These are phyloP conservation scores for Scedosporium dehoogii DNA, from an alignment of 2,329 filamentous ascomycete genomes.

Conservation along the genomic window DNA sequence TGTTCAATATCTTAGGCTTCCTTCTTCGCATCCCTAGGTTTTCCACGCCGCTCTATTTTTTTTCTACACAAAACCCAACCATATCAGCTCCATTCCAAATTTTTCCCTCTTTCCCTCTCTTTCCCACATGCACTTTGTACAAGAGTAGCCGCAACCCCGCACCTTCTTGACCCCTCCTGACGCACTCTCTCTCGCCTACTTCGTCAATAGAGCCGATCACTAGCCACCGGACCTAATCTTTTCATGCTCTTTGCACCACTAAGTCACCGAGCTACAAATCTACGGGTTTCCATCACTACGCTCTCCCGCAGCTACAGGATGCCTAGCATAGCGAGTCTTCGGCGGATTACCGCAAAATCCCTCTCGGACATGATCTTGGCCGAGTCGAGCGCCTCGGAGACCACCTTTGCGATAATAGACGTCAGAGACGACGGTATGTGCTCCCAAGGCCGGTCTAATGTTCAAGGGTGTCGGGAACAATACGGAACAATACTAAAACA, in stretches of 20 bases:
- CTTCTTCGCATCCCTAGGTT: neutral
- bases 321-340: slow-evolving; percentile 51
- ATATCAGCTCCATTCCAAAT: slow-evolving; percentile 8
- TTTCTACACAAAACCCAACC: neutral
- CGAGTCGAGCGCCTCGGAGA: slow-evolving; percentile 25
- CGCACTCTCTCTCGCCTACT: too few relatives aligned
- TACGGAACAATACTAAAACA: neutral
- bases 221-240: too few relatives aligned
- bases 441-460: slow-evolving; percentile 1
- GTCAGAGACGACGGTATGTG: slow-evolving; percentile 69
- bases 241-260: too few relatives aligned
- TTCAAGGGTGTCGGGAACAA: too few relatives aligned
- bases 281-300: neutral
- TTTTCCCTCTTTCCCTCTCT: slow-evolving; percentile 2
- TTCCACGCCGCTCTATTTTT: neutral
- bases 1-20: neutral
- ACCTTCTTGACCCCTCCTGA: too few relatives aligned
- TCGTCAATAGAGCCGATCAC: too few relatives aligned
- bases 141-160: too few relatives aligned
- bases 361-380: slow-evolving; percentile 55
- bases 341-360: slow-evolving; percentile 57
- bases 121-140: neutral
- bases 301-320: slow-evolving; percentile 20
- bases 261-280: neutral
- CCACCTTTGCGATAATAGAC: slow-evolving; percentile 66